Evolutionary conservation across 176 grass and related monocot genomes (phyloP).

Genomic region (Pharus latifolius): DNA sequence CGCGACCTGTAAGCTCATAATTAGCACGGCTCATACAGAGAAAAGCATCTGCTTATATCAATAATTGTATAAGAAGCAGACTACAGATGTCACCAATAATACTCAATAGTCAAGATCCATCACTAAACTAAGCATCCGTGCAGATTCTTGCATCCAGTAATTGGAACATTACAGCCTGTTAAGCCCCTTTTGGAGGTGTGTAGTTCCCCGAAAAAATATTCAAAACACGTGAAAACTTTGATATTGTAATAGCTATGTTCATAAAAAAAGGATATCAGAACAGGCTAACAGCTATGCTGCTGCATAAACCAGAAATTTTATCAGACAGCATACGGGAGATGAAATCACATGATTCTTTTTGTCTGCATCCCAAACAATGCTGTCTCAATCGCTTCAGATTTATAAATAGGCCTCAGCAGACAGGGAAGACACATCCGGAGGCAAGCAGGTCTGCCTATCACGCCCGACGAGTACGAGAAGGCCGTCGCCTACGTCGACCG

Average conservation of each 20-base stretch:
- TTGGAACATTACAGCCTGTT: slow-evolving; percentile 16
- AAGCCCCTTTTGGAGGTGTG: neutral
- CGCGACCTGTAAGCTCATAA: neutral
- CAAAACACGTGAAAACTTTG: slow-evolving; percentile 21
- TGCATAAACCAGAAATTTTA: neutral
- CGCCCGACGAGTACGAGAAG: too few relatives aligned
- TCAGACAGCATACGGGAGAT: slow-evolving; percentile 13
- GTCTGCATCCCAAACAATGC: slow-evolving; percentile 3
- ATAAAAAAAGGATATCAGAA: neutral
- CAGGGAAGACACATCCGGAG: slow-evolving; percentile 8
- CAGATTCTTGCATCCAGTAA: slow-evolving; percentile 23
- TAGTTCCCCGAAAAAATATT: neutral
- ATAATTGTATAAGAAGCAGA: neutral
- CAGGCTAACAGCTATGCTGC: neutral
- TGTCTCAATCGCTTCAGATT: neutral
- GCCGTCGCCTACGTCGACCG: too few relatives aligned
- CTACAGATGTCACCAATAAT: slow-evolving; percentile 10
- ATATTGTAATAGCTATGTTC: neutral
- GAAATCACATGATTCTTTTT: slow-evolving; percentile 15
- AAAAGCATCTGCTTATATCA: neutral
- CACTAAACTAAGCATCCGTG: neutral
- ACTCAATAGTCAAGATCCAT: neutral
- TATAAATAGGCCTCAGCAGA: slow-evolving; percentile 22
- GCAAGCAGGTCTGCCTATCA: too few relatives aligned
- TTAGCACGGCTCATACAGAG: neutral